A percentile compares a stretch with the other conserved stretches of the same genome.
phyloP scores from a whole-genome alignment of 805 yeast species.

The Zygoascus ofunaensis region DNA sequence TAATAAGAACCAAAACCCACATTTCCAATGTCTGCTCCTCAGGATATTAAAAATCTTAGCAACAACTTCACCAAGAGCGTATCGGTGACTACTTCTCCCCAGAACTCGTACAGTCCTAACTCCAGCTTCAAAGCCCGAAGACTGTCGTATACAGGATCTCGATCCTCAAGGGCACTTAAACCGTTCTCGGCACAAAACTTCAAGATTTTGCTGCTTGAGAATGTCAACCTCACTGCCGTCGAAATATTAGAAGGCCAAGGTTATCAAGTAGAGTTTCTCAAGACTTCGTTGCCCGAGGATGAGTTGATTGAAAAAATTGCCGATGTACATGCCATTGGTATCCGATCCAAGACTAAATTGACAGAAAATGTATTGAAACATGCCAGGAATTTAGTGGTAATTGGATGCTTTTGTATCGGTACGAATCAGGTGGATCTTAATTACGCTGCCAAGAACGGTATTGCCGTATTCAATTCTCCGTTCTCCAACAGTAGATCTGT shows the following conservation, averaged over 20 bases:
- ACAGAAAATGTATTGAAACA: constrained; percentile 68
- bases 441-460: constrained; percentile 84
- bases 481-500: constrained; percentile 98
- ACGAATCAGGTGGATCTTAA: constrained; percentile 95
- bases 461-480: constrained; percentile 97
- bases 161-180: constrained; percentile 50
- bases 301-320: constrained; percentile 89
- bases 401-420: constrained; percentile 99
- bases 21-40: constrained; percentile 30
- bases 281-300: constrained; percentile 81
- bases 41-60: constrained; percentile 19
- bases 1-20: too few species aligned
- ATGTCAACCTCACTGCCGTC: constrained; percentile 88
- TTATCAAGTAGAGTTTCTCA: constrained; percentile 91
- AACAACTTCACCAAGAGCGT: constrained; percentile 14
- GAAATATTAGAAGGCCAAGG: constrained; percentile 81
- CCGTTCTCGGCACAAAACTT: constrained; percentile 95
- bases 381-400: constrained; percentile 79
- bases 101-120: constrained; percentile 10
- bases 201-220: constrained; percentile 83
- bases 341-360: constrained; percentile 91
- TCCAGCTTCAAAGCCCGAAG: constrained; percentile 10
- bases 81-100: constrained; percentile 18
- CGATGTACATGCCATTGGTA: constrained; percentile 94
- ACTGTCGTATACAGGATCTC: constrained; percentile 9